A percentile compares a stretch with the other conserved stretches of the same genome.
Conservation (phyloP, 345 rosid species). For the Ceriops zippeliana region DNA sequence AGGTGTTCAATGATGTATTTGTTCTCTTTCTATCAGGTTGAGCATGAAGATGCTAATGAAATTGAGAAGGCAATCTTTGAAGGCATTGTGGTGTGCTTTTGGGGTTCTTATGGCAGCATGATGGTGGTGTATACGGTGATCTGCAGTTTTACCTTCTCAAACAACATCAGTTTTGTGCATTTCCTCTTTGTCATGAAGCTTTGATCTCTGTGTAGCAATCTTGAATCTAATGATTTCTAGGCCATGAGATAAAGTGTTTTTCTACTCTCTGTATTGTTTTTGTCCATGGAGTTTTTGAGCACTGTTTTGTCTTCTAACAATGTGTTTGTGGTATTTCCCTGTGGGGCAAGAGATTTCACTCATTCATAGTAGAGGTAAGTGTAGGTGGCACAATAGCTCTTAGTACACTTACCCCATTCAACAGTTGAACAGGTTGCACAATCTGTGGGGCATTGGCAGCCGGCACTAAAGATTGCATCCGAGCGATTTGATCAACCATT, state of each 20-base stretch:
- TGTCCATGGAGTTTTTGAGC: too few species aligned
- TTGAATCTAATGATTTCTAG: too few species aligned
- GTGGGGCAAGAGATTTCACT: background rate
- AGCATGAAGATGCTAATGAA: slow-evolving; percentile 48
- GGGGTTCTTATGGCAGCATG: too few species aligned
- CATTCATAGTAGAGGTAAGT: background rate
- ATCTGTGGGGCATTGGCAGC: background rate
- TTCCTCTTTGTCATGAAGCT: too few species aligned
- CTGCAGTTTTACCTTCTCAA: too few species aligned
- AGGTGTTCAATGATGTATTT: background rate
- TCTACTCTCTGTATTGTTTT: too few species aligned
- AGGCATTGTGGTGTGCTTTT: too few species aligned
- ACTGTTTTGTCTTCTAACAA: too few species aligned
- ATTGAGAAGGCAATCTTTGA: slow-evolving; percentile 31
- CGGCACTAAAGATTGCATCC: background rate
- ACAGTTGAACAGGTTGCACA: slow-evolving; percentile 1
- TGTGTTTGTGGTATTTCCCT: background rate
- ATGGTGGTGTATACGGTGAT: too few species aligned
- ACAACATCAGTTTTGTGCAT: too few species aligned
- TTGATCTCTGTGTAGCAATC: too few species aligned
- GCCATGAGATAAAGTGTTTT: too few species aligned
- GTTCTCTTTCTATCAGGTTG: slow-evolving; percentile 40
- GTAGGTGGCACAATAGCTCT: background rate
- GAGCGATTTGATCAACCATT: background rate
- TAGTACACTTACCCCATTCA: background rate